phyloP scores from a whole-genome alignment of 1,284 basidiomycete species.

The Ceraceosorus bombacis region DNA sequence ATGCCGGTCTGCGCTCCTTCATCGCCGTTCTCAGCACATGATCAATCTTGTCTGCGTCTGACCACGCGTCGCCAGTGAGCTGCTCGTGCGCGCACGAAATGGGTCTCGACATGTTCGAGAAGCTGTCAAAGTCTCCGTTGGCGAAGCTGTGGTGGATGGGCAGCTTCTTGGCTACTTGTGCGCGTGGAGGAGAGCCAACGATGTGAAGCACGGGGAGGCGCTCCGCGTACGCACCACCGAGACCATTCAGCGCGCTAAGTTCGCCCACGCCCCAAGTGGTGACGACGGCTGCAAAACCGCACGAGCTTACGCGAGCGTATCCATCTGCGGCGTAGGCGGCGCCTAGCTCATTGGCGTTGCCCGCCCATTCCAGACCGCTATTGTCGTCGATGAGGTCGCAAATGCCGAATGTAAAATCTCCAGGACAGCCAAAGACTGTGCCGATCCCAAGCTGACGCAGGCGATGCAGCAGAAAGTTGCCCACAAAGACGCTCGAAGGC shows the following conservation, averaged over 20 bases:
- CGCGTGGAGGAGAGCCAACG: conserved; percentile 73
- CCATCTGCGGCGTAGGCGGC: conserved; percentile 15
- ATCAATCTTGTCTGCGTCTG: conserved; percentile 63
- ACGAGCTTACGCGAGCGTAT: conserved; percentile 5
- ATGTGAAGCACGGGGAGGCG: conserved; percentile 87
- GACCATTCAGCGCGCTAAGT: conserved; percentile 59
- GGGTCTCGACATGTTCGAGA: conserved; percentile 66
- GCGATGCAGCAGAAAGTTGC: too few species aligned
- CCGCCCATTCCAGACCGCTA: conserved; percentile 55
- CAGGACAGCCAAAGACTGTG: conserved; percentile 57
- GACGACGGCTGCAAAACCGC: conserved; percentile 20
- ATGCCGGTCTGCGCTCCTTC: conserved; percentile 59
- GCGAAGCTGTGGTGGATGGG: conserved; percentile 15
- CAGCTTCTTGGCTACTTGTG: conserved; percentile 56
- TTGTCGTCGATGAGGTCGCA: conserved; percentile 62
- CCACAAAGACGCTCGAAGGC: too few species aligned
- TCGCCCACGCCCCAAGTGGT: conserved; percentile 75
- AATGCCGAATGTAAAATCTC: conserved; percentile 74
- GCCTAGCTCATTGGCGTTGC: conserved; percentile 58
- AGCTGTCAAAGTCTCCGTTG: conserved; percentile 59
- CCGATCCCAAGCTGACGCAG: too few species aligned
- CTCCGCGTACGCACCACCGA: conserved; percentile 58
- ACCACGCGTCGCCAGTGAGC: conserved; percentile 16
- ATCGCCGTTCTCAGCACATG: conserved; percentile 69
- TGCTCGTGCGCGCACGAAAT: conserved; percentile 66